Percentiles rank a stretch among this genome's conserved stretches.
Evolutionary conservation across 140 eudicot species (phyloP).

Genomic region (Cichorium intybus): DNA sequence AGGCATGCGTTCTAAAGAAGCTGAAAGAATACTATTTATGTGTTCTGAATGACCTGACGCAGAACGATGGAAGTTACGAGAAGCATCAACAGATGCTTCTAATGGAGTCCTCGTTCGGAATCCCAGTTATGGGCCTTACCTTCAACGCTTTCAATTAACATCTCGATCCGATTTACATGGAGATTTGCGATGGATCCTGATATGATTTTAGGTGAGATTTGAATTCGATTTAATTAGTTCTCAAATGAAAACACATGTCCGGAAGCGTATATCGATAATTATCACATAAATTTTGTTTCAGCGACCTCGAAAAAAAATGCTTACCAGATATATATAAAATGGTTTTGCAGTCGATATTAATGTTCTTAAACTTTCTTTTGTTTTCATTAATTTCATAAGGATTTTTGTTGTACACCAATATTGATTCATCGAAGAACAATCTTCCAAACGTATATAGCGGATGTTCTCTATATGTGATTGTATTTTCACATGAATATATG

Average conservation of each 20-base stretch:
- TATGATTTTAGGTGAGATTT: background rate
- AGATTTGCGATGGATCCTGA: background rate
- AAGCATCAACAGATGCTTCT: conserved; percentile 50
- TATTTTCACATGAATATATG: too few relatives aligned
- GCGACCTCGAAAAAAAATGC: too few relatives aligned
- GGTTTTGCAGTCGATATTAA: too few relatives aligned
- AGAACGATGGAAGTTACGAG: conserved; percentile 43
- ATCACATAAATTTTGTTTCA: background rate
- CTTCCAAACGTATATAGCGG: too few relatives aligned
- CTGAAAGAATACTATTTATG: conserved; percentile 41
- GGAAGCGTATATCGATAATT: background rate
- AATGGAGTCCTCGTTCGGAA: conserved; percentile 60
- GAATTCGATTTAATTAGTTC: background rate
- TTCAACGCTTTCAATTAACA: conserved; percentile 25
- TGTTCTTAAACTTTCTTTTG: too few relatives aligned
- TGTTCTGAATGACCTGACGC: conserved; percentile 43
- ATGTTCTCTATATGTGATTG: too few relatives aligned
- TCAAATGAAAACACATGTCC: background rate
- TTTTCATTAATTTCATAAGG: too few relatives aligned
- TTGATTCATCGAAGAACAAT: too few relatives aligned
- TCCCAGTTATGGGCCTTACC: conserved; percentile 69
- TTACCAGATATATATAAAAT: too few relatives aligned
- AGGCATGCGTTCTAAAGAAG: conserved; percentile 39
- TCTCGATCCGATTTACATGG: background rate
- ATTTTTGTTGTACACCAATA: too few relatives aligned